phyloP scores from a whole-genome alignment of 805 yeast genomes.

The Nakazawaea populi region DNA sequence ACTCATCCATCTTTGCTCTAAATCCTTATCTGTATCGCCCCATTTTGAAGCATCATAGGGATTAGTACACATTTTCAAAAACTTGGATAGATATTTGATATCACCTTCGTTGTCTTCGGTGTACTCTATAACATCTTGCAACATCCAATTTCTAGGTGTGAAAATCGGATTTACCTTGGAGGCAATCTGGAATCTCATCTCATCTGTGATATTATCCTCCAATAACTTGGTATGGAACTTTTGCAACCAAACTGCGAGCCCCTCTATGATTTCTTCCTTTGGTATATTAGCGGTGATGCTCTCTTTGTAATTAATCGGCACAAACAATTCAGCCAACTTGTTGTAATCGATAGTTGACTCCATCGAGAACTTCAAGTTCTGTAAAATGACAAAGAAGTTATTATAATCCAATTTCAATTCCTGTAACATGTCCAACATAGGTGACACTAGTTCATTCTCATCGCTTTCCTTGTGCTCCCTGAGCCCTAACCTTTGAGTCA shows the following conservation, averaged over 20 bases:
- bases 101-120: slow-evolving; percentile 49
- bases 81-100: slow-evolving; percentile 46
- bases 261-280: slow-evolving; percentile 34
- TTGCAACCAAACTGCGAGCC: slow-evolving; percentile 46
- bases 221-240: slow-evolving; percentile 38
- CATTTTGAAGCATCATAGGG: slow-evolving; percentile 70
- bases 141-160: slow-evolving; percentile 78
- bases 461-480: slow-evolving; percentile 31
- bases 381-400: slow-evolving; percentile 65
- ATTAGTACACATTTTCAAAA: slow-evolving; percentile 63
- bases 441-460: slow-evolving; percentile 42
- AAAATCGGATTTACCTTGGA: slow-evolving; percentile 64
- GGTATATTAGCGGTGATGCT: slow-evolving; percentile 19
- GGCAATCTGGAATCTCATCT: slow-evolving; percentile 35
- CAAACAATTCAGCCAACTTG: slow-evolving; percentile 18
- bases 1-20: slow-evolving; percentile 51
- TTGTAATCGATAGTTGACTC: slow-evolving; percentile 23
- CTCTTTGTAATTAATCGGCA: slow-evolving; percentile 23
- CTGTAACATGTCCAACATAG: slow-evolving; percentile 56
- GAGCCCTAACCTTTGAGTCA: slow-evolving; percentile 70
- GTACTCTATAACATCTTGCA: slow-evolving; percentile 70
- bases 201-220: slow-evolving; percentile 31
- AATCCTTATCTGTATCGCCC: slow-evolving; percentile 57
- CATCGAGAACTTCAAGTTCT: slow-evolving; percentile 31
- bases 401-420: slow-evolving; percentile 72